Base-by-base conservation (phyloP, 345 rosid species). In the Gossypium rotundifolium region DNA sequence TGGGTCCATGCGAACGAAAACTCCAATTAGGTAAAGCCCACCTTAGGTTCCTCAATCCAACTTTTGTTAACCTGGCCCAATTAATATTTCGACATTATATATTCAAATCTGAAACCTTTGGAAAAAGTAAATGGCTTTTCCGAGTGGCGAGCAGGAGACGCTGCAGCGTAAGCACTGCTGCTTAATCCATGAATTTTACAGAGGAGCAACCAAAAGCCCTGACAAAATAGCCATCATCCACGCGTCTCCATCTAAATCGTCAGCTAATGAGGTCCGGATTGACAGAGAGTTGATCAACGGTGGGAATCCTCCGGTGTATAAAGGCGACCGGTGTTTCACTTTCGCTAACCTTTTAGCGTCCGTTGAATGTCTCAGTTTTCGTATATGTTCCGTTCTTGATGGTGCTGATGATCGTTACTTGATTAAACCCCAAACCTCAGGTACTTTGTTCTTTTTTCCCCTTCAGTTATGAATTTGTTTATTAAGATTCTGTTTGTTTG, bases 251-350 rank as follows among this genome's bases (percentile, higher is more conserved):
- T 27, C 73, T 52, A 27, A 69, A 4, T 1, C 77, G 11, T 54
- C 63, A 20, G 44, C 45, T 49, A 71, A 58, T 13, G 73, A 74
- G 52, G 68, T 81, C 44, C 78, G 13, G 46, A 25, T 72, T 38
- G 63, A 71, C 4, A 52, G 65, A 11, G 81, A 83, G 57, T 64
- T 79, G 22, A 74, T 68, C 74, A 18, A 71, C 61, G 23, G 76
- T 53, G 63, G 58, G 53, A 69, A 40, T 57, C 87, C 88, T 53
- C 87, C 85, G 16, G 71, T 87, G n/a, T 85, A 83, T 69, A 82
- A 81, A 40, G 94, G 96, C 38, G 97, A 91, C 84, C 71, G 67
- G 48, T 74, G 77, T 79, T 94, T 89, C 90, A 85, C 95, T 48
- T 91, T 83, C 79, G 71, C 83, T 9, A 75, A 86, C 10, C 18